Evolutionary conservation across 164 flowering plant species (phyloP), one percentile per base, ranked within the genome.

Genomic region (Malania oleifera): DNA sequence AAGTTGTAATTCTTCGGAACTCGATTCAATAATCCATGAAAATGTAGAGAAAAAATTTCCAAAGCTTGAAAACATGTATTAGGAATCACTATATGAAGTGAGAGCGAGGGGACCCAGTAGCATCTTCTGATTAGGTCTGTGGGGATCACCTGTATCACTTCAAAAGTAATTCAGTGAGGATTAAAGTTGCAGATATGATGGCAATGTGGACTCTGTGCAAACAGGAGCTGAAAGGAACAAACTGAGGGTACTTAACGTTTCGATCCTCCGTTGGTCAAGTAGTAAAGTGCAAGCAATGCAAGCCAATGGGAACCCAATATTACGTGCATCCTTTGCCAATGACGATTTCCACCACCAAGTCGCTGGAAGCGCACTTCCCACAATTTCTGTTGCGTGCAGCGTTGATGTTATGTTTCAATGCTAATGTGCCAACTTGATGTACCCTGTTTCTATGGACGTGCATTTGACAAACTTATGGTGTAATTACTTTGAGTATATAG

Each of bases 81-180:
- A 31, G 9, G 6, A 4, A 9, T 31, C 35, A 4, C 35, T 9
- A 31, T 4, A n/a, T n/a, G n/a, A n/a, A n/a, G n/a, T n/a, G n/a
- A n/a, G n/a, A n/a, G n/a, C n/a, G n/a, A n/a, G n/a, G n/a, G n/a
- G n/a, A n/a, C n/a, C n/a, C 35, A 31, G 35, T 4, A 44, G 63
- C 64, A 53, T 38, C 38, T 45, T 53, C 24, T 15, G 9, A 28
- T 59, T 59, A 44, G 69, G 69, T 15, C 61, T 52, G n/a, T 38
- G 26, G 47, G 61, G 55, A 67, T 67, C 70, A 48, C 56, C 56
- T 18, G 61, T 49, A 66, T 66, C 69, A 54, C 49, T 57, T 62
- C 61, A n/a, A 61, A 56, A 58, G 60, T 2, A 39, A 1, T 10
- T 37, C 9, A 43, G n/a, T n/a, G n/a, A n/a, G n/a, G 34, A 25